Conservation (phyloP, 305 asterid species). For the Fraxinus dipetala region DNA sequence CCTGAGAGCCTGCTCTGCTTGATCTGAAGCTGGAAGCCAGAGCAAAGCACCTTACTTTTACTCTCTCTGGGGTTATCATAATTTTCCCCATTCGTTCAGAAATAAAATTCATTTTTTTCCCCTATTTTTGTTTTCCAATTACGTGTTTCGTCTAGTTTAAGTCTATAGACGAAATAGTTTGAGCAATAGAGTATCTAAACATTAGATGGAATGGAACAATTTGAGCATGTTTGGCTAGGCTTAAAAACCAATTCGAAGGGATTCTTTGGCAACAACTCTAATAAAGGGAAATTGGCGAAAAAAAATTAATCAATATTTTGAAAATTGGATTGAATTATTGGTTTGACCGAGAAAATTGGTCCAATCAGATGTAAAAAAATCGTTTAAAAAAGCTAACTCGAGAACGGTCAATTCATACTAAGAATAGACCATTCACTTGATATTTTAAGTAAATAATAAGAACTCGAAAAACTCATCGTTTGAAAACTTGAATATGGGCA, state of each 20-base stretch:
- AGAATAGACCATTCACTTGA: too few species aligned
- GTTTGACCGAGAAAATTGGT: not conserved
- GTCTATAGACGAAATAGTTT: not conserved
- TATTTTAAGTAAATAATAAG: too few species aligned
- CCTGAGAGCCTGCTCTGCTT: not conserved
- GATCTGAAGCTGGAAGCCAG: not conserved
- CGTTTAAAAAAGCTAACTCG: not conserved
- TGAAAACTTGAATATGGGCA: too few species aligned
- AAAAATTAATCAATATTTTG: not conserved
- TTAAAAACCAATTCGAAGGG: not conserved
- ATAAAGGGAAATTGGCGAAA: not conserved
- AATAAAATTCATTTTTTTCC: not conserved
- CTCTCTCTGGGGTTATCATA: not conserved
- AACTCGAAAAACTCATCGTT: too few species aligned
- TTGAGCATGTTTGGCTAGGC: not conserved
- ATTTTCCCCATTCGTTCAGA: not conserved
- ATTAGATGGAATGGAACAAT: not conserved
- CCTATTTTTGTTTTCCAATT: not conserved
- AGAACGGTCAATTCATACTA: too few species aligned
- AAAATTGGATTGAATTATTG: not conserved
- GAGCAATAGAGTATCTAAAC: not conserved
- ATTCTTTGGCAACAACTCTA: not conserved
- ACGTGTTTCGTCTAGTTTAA: not conserved
- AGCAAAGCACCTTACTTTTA: not conserved
- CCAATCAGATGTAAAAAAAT: not conserved